Evolutionary conservation across 2,329 filamentous ascomycete genomes (phyloP), one percentile per base, ranked within the genome.

Genomic region (Decorospora gaudefroyi): DNA sequence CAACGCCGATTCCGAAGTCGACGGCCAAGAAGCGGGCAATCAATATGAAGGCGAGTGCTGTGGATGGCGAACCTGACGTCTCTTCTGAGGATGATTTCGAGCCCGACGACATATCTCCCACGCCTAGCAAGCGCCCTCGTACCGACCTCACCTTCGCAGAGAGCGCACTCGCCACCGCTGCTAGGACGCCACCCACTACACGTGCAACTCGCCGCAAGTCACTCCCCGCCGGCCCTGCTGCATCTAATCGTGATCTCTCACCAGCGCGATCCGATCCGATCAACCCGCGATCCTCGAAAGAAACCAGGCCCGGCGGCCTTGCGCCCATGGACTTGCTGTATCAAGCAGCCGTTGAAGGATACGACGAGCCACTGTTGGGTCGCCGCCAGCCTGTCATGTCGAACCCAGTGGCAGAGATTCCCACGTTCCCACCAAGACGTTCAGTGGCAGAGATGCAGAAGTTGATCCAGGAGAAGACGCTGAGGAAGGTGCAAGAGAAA

Each of bases 291-390:
- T 11, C 9, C 5, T 17, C 34, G 6, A n/a, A 16, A 1, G 15
- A 9, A 4, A 9, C 6, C 22, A 4, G 11, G 10, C 25, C 29
- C 5, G 23, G 19, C 10, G 13, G 15, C 5, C 17, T 12, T 9
- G 2, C 10, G 9, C 10, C 11, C 6, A 12, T 13, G 4, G 43
- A 35, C 2, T 21, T 41, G 6, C 6, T 46, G 4, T 17, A 35
- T 36, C 33, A 45, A 39, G 16, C 42, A 21, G 27, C 32, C 21
- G 26, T 42, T 9, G 17, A 49, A 12, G 18, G 28, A 7, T 59
- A 55, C 39, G 21, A 45, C 2, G 42, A 56, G 30, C 59, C 54
- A 16, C 23, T 61, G 13, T 44, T 62, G 2, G 25, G 33, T 17
- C 49, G 57, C 10, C 30, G 32, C 2, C 17, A 46, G 17, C 46